A percentile compares a stretch with the other conserved stretches of the same genome.
Evolutionary conservation across 2,329 filamentous ascomycete genomes (phyloP).

Genomic region (Sclerotinia subarctica): DNA sequence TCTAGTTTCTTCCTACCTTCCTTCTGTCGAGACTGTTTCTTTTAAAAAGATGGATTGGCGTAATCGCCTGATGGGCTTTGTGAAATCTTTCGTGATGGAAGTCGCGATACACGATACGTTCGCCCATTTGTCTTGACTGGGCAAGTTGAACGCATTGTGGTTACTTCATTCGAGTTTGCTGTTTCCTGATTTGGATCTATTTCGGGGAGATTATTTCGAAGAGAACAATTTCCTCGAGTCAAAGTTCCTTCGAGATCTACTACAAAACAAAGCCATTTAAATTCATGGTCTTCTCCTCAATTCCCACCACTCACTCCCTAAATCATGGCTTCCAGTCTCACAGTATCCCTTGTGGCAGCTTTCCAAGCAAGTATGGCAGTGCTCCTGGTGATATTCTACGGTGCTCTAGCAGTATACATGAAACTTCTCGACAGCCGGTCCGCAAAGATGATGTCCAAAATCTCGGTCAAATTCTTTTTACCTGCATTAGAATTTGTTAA

Average conservation of each 20-base stretch:
- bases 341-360: slow-evolving; percentile 45
- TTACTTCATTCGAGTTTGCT: background rate
- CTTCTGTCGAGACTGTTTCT: background rate
- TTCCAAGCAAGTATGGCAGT: slow-evolving; percentile 49
- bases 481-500: slow-evolving; percentile 47
- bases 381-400: slow-evolving; percentile 47
- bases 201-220: background rate
- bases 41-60: background rate
- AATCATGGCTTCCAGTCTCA: slow-evolving; percentile 31
- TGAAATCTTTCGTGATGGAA: background rate
- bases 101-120: background rate
- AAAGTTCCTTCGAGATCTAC: background rate
- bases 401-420: slow-evolving; percentile 43
- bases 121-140: background rate
- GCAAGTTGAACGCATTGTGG: background rate
- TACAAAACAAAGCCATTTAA: background rate
- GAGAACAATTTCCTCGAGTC: background rate
- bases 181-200: background rate
- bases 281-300: background rate
- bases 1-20: background rate
- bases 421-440: slow-evolving; percentile 40
- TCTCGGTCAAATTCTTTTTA: slow-evolving; percentile 48
- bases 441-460: slow-evolving; percentile 45
- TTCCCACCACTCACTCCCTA: background rate
- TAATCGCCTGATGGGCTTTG: background rate